A percentile compares a stretch with the other conserved stretches of the same genome.
phyloP scores from a whole-genome alignment of 139 green algal genomes.

The Tetratostichococcus sp. region DNA sequence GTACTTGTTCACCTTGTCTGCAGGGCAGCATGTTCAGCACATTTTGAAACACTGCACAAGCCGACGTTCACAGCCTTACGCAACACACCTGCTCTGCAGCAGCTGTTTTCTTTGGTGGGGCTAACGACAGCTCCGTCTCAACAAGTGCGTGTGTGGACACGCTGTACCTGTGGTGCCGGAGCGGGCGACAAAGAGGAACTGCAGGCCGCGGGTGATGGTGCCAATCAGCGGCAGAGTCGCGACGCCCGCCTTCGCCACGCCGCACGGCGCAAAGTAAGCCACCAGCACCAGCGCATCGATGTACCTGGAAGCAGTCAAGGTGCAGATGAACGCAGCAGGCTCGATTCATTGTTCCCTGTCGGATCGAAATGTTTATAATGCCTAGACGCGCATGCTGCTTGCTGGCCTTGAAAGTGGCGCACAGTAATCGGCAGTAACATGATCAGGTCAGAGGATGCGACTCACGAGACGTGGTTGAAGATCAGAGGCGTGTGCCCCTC shows the following conservation, averaged over 20 bases:
- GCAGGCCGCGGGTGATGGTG: slow-evolving; percentile 23
- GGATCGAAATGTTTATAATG: no score
- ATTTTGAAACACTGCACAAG: neutral
- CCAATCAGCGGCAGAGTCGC: slow-evolving; percentile 42
- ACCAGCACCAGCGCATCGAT: neutral
- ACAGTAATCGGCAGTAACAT: no score
- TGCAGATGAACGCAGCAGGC: no score
- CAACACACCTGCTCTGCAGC: no score
- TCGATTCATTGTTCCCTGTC: no score
- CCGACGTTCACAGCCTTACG: no score
- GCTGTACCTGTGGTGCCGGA: slow-evolving; percentile 21
- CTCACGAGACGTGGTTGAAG: slow-evolving; percentile 44
- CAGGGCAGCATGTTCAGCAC: neutral
- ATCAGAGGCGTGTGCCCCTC: slow-evolving; percentile 24
- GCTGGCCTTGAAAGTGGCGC: no score
- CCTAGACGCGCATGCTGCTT: no score
- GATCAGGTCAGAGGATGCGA: neutral
- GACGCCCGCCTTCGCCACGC: slow-evolving; percentile 36
- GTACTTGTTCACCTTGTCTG: neutral
- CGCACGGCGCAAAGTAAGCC: slow-evolving; percentile 4
- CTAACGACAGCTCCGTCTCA: no score
- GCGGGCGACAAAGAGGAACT: slow-evolving; percentile 45
- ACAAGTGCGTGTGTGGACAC: no score
- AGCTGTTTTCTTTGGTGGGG: no score
- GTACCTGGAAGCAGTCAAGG: neutral